phyloP scores from a whole-genome alignment of 768 basidiomycete genomes.

The Naganishia vaughanmartiniae region DNA sequence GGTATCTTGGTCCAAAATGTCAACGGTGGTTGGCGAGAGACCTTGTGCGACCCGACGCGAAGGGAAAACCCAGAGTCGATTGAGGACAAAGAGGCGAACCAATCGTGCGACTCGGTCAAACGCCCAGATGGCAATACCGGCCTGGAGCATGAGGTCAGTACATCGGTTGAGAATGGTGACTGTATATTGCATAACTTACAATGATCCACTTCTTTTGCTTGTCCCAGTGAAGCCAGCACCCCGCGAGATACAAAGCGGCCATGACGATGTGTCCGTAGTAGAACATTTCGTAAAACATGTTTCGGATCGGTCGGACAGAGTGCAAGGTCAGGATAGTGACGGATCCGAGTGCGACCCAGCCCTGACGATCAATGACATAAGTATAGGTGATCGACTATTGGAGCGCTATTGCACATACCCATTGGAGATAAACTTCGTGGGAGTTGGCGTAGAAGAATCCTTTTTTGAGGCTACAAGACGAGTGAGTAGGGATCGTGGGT shows the following conservation, averaged over 20 bases:
- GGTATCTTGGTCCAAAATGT: slow-evolving; percentile 28
- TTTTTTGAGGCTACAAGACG: slow-evolving; percentile 20
- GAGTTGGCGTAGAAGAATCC: slow-evolving; percentile 14
- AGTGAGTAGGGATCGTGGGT: not conserved
- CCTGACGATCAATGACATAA: slow-evolving; percentile 36
- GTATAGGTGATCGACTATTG: not conserved
- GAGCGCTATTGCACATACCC: slow-evolving; percentile 31
- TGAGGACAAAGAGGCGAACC: slow-evolving; percentile 42
- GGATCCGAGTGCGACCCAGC: slow-evolving; percentile 40
- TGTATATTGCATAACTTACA: slow-evolving; percentile 9
- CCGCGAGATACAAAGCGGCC: slow-evolving; percentile 34
- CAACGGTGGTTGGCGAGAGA: slow-evolving; percentile 24
- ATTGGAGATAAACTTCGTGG: slow-evolving; percentile 25
- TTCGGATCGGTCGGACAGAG: slow-evolving; percentile 40
- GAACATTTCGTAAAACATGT: slow-evolving; percentile 50
- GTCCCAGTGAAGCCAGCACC: slow-evolving; percentile 33
- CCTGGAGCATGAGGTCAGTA: slow-evolving; percentile 30
- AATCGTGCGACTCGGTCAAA: slow-evolving; percentile 48
- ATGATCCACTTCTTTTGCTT: slow-evolving; percentile 32
- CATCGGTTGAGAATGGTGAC: not conserved
- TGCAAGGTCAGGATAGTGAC: slow-evolving; percentile 41
- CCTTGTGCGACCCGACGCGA: slow-evolving; percentile 26
- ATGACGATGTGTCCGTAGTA: slow-evolving; percentile 47
- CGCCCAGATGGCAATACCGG: slow-evolving; percentile 48
- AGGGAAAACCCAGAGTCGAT: slow-evolving; percentile 46